Evolutionary conservation across 345 rosid species (phyloP), one percentile per base, ranked within the genome.

Genomic region (Salix viminalis): DNA sequence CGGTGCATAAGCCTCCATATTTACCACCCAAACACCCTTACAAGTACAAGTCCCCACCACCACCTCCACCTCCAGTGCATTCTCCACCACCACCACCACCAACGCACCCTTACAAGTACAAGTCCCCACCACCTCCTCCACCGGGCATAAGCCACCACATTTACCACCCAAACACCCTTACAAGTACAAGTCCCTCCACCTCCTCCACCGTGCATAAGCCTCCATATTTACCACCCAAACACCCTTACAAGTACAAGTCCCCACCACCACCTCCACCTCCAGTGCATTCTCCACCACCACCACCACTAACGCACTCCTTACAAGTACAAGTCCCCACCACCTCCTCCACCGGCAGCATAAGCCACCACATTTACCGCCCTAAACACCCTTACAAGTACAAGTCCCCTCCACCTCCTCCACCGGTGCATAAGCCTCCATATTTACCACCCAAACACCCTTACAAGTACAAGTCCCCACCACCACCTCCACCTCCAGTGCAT

Each of bases 91-190:
- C 12, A 0, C 0, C 11, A 39, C 12, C 42, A 39, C 12, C 12
- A 2, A 9, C 0, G 1, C 12, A 41, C 3, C 44, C 44, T 9
- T 41, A 41, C 44, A 41, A 41, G 12, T 41, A 41, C 44, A 41
- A 41, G 12, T 41, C 44, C 3, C 44, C 44, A 9, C 44, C 44
- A 0, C 44, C 44, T 2, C 44, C 44, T 2, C 44, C 36, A 4
- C 36, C 44, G 0, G 44, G 44, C 44, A 41, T 41, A 7, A 7
- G 0, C 41, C 41, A 6, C 41, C 41, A 34, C 36, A 4, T 4
- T 67, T 61, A 21, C 84, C 91, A 24, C 85, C 87, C 7, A 78
- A 80, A 1, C 85, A 86, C 5, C 87, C 82, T 28, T 23, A 79
- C 10, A 5, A 56, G 8, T 78, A 36, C 65, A 72, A 74, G 2